Evolutionary conservation across 768 basidiomycete species (phyloP).

Genomic region (Glaciozyma martinii): DNA sequence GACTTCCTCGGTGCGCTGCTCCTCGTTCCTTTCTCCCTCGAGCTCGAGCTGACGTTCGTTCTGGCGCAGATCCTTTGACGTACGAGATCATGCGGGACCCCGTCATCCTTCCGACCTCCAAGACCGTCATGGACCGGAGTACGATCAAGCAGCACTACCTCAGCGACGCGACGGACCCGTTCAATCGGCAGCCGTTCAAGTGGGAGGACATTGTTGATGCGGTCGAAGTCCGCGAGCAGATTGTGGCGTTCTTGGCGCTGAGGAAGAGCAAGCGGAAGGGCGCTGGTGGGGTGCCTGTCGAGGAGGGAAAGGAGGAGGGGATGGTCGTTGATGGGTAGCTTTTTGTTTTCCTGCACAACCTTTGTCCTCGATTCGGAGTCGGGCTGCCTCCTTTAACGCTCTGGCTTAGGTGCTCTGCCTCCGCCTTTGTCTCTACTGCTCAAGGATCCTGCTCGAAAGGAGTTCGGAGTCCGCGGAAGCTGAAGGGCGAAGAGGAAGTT

Average conservation of each 20-base stretch:
- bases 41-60: background rate
- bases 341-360: too few species aligned
- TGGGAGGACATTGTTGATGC: constrained; percentile 60
- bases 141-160: constrained; percentile 93
- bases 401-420: too few species aligned
- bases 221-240: constrained; percentile 60
- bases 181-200: constrained; percentile 75
- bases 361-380: too few species aligned
- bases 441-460: too few species aligned
- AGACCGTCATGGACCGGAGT: constrained; percentile 65
- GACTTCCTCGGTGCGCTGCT: constrained; percentile 74
- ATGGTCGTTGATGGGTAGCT: background rate
- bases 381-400: too few species aligned
- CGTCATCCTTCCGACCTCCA: constrained; percentile 76
- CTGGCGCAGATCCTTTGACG: constrained; percentile 76
- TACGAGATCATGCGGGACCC: constrained; percentile 91
- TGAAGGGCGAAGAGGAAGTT: too few species aligned
- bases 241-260: constrained; percentile 61
- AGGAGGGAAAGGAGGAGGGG: background rate
- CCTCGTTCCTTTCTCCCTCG: background rate
- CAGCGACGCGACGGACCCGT: constrained; percentile 75
- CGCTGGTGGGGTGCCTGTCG: background rate
- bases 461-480: too few species aligned
- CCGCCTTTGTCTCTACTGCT: too few species aligned
- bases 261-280: constrained; percentile 8